Percentiles rank a stretch among this genome's conserved stretches.
These are phyloP conservation scores for Hypoxylon sp. DNA, from an alignment of 2,329 filamentous ascomycete genomes.

Conservation along the genomic window DNA sequence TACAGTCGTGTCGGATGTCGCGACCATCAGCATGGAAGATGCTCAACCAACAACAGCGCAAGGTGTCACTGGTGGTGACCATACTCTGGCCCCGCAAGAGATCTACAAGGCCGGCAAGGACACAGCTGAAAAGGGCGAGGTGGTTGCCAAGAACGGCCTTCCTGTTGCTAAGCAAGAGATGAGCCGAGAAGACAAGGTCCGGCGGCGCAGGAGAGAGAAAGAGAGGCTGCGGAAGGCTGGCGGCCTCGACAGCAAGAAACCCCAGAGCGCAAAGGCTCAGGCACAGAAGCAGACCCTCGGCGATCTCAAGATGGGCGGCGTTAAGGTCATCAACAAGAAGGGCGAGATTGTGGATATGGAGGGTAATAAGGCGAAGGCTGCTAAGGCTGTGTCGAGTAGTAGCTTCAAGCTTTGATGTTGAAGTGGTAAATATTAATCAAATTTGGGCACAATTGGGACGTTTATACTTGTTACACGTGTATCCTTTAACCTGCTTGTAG, in stretches of 20 bases:
- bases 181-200: slow-evolving; percentile 85
- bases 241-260: slow-evolving; percentile 60
- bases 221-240: slow-evolving; percentile 82
- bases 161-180: slow-evolving; percentile 88
- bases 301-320: slow-evolving; percentile 75
- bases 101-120: slow-evolving; percentile 86
- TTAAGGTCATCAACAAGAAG: slow-evolving; percentile 92
- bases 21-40: slow-evolving; percentile 95
- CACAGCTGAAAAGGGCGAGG: slow-evolving; percentile 74
- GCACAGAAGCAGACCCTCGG: slow-evolving; percentile 64
- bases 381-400: slow-evolving; percentile 65
- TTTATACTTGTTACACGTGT: slow-evolving; percentile 13
- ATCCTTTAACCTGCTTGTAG: background rate
- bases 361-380: slow-evolving; percentile 77
- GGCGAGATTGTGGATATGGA: slow-evolving; percentile 87
- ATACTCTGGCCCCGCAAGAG: slow-evolving; percentile 92
- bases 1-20: slow-evolving; percentile 89
- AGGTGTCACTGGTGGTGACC: slow-evolving; percentile 75
- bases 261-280: slow-evolving; percentile 70
- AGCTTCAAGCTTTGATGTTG: slow-evolving; percentile 69
- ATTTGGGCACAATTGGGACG: slow-evolving; percentile 1
- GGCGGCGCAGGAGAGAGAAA: slow-evolving; percentile 84
- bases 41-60: slow-evolving; percentile 87
- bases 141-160: slow-evolving; percentile 81
- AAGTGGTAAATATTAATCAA: slow-evolving; percentile 20